These are phyloP conservation scores for Przewalskia tangutica DNA, from an alignment of 257 asterid species.

Conservation along the genomic window DNA sequence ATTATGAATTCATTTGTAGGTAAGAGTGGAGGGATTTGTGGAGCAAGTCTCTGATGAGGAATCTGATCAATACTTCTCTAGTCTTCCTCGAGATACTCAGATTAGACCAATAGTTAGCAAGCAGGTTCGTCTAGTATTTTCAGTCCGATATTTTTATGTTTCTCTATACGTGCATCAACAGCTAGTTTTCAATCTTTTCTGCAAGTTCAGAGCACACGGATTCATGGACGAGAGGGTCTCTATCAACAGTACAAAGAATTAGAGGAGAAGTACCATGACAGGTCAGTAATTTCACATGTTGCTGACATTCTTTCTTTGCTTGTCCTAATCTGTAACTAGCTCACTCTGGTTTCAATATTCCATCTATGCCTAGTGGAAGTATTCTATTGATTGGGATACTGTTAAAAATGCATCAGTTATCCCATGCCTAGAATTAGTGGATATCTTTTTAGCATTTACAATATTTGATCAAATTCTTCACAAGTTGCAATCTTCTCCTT, in stretches of 20 bases:
- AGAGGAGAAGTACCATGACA: constrained; percentile 50
- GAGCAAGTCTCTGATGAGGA: constrained; percentile 64
- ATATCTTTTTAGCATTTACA: not conserved
- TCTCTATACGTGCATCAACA: not conserved
- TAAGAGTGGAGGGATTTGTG: constrained; percentile 74
- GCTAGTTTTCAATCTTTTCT: constrained; percentile 1
- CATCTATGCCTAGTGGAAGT: not conserved
- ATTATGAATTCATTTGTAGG: constrained; percentile 27
- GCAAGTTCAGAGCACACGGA: constrained; percentile 41
- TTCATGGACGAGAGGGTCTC: constrained; percentile 57
- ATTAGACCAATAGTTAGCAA: constrained; percentile 78
- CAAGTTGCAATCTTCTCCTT: not conserved
- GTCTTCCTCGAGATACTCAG: constrained; percentile 73
- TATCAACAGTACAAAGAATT: constrained; percentile 44
- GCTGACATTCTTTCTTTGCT: not conserved
- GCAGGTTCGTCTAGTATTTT: constrained; percentile 35
- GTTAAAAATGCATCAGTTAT: not conserved
- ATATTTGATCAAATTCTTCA: not conserved
- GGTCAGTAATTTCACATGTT: constrained; percentile 36
- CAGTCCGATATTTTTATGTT: not conserved
- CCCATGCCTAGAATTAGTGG: not conserved
- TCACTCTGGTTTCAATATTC: not conserved
- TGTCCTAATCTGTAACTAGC: not conserved
- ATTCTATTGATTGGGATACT: not conserved
- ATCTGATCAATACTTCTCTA: constrained; percentile 65